phyloP scores from a whole-genome alignment of 129 eudicot species.

The Pittosporum tobira region DNA sequence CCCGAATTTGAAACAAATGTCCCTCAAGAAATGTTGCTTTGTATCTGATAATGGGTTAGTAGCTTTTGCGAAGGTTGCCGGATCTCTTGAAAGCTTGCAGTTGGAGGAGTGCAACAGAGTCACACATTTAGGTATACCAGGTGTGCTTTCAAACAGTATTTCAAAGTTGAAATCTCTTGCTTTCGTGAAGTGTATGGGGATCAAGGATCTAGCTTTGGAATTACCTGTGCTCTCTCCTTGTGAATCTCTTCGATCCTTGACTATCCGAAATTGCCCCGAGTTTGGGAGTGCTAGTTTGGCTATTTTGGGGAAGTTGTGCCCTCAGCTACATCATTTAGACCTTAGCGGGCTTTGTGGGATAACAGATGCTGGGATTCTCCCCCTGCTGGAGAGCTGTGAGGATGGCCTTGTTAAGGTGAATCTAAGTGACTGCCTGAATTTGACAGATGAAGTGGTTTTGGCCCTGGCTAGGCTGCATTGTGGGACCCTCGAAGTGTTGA shows the following conservation, averaged over 20 bases:
- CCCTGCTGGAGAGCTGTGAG: conserved; percentile 43
- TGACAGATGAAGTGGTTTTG: conserved; percentile 45
- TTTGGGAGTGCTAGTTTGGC: conserved; percentile 52
- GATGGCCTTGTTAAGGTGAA: conserved; percentile 57
- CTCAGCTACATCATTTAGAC: conserved; percentile 54
- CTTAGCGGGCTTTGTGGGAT: conserved; percentile 61
- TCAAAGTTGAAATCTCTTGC: conserved; percentile 66
- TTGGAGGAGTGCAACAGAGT: conserved; percentile 80
- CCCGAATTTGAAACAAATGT: conserved; percentile 52
- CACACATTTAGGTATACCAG: conserved; percentile 53
- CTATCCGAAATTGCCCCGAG: conserved; percentile 56
- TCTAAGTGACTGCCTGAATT: conserved; percentile 49
- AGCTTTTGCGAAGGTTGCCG: conserved; percentile 48
- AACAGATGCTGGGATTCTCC: conserved; percentile 49
- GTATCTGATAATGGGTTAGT: conserved; percentile 71
- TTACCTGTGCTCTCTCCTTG: conserved; percentile 32
- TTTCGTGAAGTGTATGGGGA: conserved; percentile 76
- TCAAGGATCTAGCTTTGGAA: conserved; percentile 43
- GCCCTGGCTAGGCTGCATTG: conserved; percentile 54
- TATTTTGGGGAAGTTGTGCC: conserved; percentile 54
- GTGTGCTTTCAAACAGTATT: conserved; percentile 41
- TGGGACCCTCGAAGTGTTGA: conserved; percentile 48
- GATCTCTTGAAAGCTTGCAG: conserved; percentile 62
- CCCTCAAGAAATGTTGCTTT: conserved; percentile 65
- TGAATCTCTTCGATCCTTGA: conserved; percentile 55